Evolutionary conservation across 305 asterid genomes (phyloP), one percentile per base, ranked within the genome.

Genomic region (Fraxinus latifolia): DNA sequence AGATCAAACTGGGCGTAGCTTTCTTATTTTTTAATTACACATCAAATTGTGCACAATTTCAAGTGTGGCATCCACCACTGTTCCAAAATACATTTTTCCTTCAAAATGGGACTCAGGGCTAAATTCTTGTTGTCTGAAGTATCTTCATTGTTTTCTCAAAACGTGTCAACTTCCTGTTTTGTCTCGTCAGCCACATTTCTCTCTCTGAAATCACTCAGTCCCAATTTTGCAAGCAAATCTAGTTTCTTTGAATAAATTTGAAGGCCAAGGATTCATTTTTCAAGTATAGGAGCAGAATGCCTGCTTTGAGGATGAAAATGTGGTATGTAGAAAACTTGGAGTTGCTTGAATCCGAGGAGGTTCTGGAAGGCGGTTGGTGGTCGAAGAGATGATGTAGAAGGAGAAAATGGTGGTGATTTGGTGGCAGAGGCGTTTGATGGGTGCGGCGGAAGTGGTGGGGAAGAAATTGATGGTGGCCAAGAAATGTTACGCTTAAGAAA

Each of bases 221-320:
- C 58, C 34, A 44, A n/a, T 11, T 23, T 12, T 55, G 19, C 72
- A 31, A 12, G 1, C 77, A 14, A 82, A 50, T 65, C 31, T 55
- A 7, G 1, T 65, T 23, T 21, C 23, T 21, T 74, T 8, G 15
- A 8, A 37, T 37, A 37, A 37, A 37, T 21, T 42, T 55, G 4
- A 78, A 78, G 74, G 85, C 68, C 27, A 33, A 84, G 15, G 84
- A 73, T 65, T 58, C 60, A 12, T 12, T 29, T 33, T 60, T 65
- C 70, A 80, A 81, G 78, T 77, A 73, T 5, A 81, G 95, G 83
- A 86, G 84, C 44, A 84, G 87, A 74, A 83, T 91, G 53, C 95
- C 92, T 65, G 89, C 91, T n/a, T 29, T 89, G 86, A 86, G 85
- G 89, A 90, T 91, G 91, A 91, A 91, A 80, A 89, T 91, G 93